These are phyloP conservation scores for Hordeum pubiflorum DNA, from an alignment of 202 grass and related monocot species.

Conservation along the genomic window DNA sequence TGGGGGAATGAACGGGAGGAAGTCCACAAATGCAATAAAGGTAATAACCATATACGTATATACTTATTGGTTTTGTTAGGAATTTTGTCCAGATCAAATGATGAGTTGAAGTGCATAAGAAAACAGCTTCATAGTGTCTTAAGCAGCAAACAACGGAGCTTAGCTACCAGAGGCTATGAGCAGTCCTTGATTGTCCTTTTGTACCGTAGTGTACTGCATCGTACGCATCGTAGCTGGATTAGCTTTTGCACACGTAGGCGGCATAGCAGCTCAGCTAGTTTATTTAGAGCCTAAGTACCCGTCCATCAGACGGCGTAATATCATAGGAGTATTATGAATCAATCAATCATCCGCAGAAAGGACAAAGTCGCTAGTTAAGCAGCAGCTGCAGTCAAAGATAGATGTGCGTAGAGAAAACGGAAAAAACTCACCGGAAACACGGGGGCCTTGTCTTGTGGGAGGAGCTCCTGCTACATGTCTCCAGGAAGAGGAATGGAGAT, in stretches of 20 bases:
- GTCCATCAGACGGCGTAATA: not conserved
- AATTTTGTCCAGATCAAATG: not conserved
- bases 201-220: not conserved
- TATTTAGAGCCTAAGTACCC: constrained; percentile 18
- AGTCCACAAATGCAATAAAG: not conserved
- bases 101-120: constrained; percentile 22
- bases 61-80: not conserved
- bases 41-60: too few species aligned
- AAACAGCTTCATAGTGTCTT: constrained; percentile 18
- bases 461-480: constrained; percentile 21
- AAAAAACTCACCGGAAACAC: constrained; percentile 23
- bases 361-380: constrained; percentile 33
- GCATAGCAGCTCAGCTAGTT: not conserved
- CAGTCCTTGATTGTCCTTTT: constrained; percentile 24
- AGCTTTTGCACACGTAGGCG: not conserved
- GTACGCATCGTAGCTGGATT: not conserved
- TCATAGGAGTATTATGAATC: not conserved
- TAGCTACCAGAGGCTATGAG: constrained; percentile 8
- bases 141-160: constrained; percentile 34
- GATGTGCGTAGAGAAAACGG: not conserved
- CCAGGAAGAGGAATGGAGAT: not conserved
- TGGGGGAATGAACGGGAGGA: not conserved
- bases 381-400: constrained; percentile 24
- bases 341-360: constrained; percentile 13
- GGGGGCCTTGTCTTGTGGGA: constrained; percentile 38